These are phyloP conservation scores for Withania somnifera DNA, from an alignment of 305 asterid genomes.

Conservation along the genomic window DNA sequence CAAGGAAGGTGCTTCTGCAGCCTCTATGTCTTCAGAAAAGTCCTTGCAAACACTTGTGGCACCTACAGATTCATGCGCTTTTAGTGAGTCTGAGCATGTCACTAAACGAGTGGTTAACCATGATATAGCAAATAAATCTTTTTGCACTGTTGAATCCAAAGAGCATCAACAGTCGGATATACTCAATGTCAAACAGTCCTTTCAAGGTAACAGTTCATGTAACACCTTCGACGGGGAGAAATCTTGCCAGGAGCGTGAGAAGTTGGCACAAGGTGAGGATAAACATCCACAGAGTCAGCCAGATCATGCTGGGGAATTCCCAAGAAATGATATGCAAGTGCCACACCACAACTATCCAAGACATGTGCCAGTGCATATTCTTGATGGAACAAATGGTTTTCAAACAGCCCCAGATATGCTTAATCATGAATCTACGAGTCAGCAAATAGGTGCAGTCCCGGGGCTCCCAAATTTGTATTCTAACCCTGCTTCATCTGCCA, in stretches of 20 bases:
- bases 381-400: constrained; percentile 50
- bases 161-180: constrained; percentile 28
- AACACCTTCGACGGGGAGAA: constrained; percentile 25
- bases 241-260: constrained; percentile 26
- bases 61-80: constrained; percentile 28
- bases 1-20: constrained; percentile 30
- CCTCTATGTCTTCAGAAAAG: constrained; percentile 24
- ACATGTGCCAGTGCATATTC: constrained; percentile 75
- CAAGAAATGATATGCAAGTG: constrained; percentile 33
- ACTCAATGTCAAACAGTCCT: constrained; percentile 24
- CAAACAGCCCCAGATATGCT: constrained; percentile 27
- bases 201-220: constrained; percentile 25
- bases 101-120: constrained; percentile 28
- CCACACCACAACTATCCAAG: constrained; percentile 54
- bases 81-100: constrained; percentile 39
- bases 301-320: constrained; percentile 21
- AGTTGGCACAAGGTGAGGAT: constrained; percentile 18
- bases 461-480: constrained; percentile 31
- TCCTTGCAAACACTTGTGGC: constrained; percentile 23
- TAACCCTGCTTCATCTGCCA: constrained; percentile 39
- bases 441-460: constrained; percentile 35
- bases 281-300: constrained; percentile 28
- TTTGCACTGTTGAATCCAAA: constrained; percentile 38
- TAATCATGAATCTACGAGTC: constrained; percentile 26
- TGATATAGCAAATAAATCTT: constrained; percentile 43